Evolutionary conservation across 768 basidiomycete genomes (phyloP).

Genomic region (Psilocybe cubensis): DNA sequence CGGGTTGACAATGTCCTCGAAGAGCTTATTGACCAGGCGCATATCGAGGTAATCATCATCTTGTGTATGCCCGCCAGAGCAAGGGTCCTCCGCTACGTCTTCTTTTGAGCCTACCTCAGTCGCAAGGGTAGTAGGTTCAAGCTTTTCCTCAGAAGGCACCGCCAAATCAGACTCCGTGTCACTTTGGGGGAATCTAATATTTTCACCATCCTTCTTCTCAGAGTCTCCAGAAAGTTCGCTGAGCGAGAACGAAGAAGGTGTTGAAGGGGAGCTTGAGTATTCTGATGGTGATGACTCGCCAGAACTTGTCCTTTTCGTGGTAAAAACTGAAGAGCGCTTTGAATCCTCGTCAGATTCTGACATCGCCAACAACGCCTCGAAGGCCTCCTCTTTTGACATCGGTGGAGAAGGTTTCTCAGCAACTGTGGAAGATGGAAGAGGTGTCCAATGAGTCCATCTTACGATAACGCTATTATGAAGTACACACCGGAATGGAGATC

Average conservation of each 20-base stretch:
- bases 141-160: not conserved
- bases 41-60: not conserved
- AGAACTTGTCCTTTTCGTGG: not conserved
- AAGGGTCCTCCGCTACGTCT: not conserved
- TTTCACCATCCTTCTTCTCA: not conserved
- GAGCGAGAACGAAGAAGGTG: not conserved
- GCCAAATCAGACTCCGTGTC: not conserved
- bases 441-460: too few relatives aligned
- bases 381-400: too few relatives aligned
- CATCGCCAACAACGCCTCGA: not conserved
- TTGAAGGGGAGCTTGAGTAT: not conserved
- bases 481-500: not conserved
- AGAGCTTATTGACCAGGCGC: not conserved
- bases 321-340: not conserved
- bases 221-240: not conserved
- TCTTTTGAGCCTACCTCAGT: not conserved
- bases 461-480: not conserved
- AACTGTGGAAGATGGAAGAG: too few relatives aligned
- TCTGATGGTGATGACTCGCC: not conserved
- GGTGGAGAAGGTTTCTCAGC: too few relatives aligned
- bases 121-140: too few relatives aligned
- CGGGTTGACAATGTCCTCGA: not conserved
- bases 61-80: too few relatives aligned
- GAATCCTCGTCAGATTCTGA: not conserved
- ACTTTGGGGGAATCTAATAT: not conserved